Conservation (phyloP, 495 filamentous ascomycete genomes). For the Neurospora sp. region DNA sequence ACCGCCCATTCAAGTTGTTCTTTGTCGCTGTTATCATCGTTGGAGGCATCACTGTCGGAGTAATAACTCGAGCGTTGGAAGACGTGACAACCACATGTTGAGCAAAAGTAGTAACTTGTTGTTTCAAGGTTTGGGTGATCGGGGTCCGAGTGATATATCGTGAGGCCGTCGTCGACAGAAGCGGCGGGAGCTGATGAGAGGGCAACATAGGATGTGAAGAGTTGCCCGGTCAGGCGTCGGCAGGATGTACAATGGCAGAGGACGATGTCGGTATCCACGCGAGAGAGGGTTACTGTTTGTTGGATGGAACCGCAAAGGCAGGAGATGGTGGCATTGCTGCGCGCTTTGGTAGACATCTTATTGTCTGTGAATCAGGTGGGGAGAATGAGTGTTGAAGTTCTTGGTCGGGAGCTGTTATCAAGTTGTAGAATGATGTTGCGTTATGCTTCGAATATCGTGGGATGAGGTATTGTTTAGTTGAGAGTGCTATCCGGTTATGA, state of each 20-base stretch:
- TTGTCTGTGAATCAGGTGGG: not conserved
- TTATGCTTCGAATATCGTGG: not conserved
- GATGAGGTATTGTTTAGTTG: not conserved
- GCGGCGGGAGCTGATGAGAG: conserved; percentile 12
- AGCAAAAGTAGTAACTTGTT: conserved; percentile 52
- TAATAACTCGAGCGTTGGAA: conserved; percentile 24
- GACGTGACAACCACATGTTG: conserved; percentile 57
- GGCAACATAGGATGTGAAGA: conserved; percentile 44
- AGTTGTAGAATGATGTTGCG: not conserved
- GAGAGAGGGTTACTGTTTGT: conserved; percentile 15
- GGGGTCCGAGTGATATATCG: conserved; percentile 28
- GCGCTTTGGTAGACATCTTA: not conserved
- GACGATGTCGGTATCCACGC: conserved; percentile 22
- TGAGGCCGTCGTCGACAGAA: conserved; percentile 27
- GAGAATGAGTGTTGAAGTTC: not conserved
- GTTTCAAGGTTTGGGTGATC: conserved; percentile 5
- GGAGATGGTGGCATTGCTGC: conserved; percentile 23
- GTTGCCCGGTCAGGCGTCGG: conserved; percentile 47
- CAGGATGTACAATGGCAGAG: conserved; percentile 60
- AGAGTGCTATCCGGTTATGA: not conserved
- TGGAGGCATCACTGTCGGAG: not conserved
- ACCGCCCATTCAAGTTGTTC: not conserved
- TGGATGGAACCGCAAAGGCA: conserved; percentile 48
- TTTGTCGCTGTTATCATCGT: not conserved
- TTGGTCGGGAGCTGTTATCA: not conserved